phyloP scores from a whole-genome alignment of 495 filamentous ascomycete species.

The Tetracladium marchalianum region DNA sequence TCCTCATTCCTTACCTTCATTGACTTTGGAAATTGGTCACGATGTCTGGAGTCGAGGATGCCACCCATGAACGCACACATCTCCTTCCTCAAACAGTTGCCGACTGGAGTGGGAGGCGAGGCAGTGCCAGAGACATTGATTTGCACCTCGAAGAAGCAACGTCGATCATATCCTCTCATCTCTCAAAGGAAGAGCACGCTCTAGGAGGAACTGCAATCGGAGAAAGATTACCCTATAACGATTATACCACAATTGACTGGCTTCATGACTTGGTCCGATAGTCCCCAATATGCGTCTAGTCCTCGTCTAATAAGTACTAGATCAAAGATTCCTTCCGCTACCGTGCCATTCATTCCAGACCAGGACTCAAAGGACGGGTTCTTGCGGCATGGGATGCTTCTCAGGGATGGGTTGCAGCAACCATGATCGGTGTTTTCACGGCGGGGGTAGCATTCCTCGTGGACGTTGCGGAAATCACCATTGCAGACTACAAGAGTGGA shows the following conservation, averaged over 20 bases:
- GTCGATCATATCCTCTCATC: conserved; percentile 14
- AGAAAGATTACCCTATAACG: conserved; percentile 46
- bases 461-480: conserved; percentile 39
- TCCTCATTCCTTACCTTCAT: neutral
- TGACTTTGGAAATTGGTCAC: neutral
- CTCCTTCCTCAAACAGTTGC: conserved; percentile 7
- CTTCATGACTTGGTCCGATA: conserved; percentile 41
- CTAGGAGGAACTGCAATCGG: conserved; percentile 34
- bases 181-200: conserved; percentile 34
- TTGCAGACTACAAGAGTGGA: conserved; percentile 46
- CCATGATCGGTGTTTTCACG: conserved; percentile 42
- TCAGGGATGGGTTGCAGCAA: conserved; percentile 42
- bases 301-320: conserved; percentile 16
- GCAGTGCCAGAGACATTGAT: neutral
- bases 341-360: conserved; percentile 28
- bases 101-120: neutral
- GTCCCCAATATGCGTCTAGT: neutral
- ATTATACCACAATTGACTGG: conserved; percentile 50
- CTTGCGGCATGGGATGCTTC: conserved; percentile 30
- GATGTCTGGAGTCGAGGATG: conserved; percentile 9
- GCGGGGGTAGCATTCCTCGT: conserved; percentile 46
- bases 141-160: neutral
- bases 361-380: conserved; percentile 26
- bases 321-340: conserved; percentile 48
- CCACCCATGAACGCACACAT: conserved; percentile 6